phyloP scores from a whole-genome alignment of 208 protist genomes.

The Lotmaria passim region DNA sequence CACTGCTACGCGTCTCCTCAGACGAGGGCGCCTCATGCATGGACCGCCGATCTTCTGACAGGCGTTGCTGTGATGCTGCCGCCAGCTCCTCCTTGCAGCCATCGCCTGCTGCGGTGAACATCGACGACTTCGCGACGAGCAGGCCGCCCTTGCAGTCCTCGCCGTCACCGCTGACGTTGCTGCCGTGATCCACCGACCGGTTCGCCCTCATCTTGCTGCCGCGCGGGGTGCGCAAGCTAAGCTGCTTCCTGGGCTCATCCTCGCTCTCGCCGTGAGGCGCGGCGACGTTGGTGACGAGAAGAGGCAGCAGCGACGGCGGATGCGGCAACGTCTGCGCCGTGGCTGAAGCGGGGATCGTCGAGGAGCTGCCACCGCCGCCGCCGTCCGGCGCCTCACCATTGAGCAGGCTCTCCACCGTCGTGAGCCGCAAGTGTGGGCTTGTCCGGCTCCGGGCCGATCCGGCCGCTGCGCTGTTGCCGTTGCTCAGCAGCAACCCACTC shows the following conservation, averaged over 20 bases:
- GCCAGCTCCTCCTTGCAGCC: no score
- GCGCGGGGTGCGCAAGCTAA: conserved; percentile 5
- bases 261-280: neutral
- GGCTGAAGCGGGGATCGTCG: neutral
- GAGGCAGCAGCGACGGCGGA: neutral
- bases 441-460: no score
- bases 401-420: neutral
- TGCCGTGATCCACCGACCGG: neutral
- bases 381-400: neutral
- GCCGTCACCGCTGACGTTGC: neutral
- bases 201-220: neutral
- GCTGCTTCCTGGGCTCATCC: neutral
- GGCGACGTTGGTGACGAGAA: neutral
- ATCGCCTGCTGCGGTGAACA: no score
- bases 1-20: neutral
- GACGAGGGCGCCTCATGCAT: neutral
- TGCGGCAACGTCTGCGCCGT: neutral
- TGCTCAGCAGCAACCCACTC: neutral
- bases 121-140: neutral
- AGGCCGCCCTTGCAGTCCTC: neutral
- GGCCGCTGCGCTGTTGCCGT: neutral
- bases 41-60: conserved; percentile 6
- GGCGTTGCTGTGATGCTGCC: conserved; percentile 4
- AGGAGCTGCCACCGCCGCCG: no score
- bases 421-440: neutral